Base-by-base conservation (phyloP, 164 flowering plant genomes). In the Kalanchoe fedtschenkoi region DNA sequence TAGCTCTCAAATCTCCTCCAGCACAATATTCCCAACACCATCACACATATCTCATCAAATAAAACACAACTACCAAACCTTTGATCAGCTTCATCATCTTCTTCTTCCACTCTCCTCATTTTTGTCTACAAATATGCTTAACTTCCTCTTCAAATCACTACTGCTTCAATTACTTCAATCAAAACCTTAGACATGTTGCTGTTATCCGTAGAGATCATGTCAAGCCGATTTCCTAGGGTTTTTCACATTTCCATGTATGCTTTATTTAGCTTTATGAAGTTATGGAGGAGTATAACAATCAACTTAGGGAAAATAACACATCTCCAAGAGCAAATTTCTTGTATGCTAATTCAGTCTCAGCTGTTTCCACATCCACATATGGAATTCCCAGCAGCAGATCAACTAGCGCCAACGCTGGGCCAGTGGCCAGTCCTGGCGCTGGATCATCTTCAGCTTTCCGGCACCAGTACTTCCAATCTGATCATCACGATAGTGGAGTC, bases 261-360 rank as follows among this genome's bases (percentile, higher is more conserved):
- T 10, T 47, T 22, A 51, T 3, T 10, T 3, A 24, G 17, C 32
- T 46, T 33, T 38, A 21, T 15, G 26, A 17, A 55, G 61, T 33
- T 37, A 85, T 85, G 85, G 86, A 81, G 62, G 88, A 76, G 11
- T 85, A 58, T 34, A 58, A 83, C 41, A 69, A 72, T 47, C 76
- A 77, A 28, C 55, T 75, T 51, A 68, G 68, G 32, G 78, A 78
- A 24, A 15, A 32, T 9, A 41, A 41, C 44, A 14, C 61, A 58
- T 33, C 61, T 58, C 37, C 38, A 7, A 78, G 86, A 51, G 83
- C 80, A 22, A 77, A 72, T 68, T 81, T 81, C 77, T 63, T 80
- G 60, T 81, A 83, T 24, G 61, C 72, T 11, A 56, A 74, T 10
- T 65, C 73, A 2, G 69, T 66, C 46, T 68, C 61, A 63, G 77